phyloP scores from a whole-genome alignment of 2,329 filamentous ascomycete species.

The Calonectria hawksworthii region DNA sequence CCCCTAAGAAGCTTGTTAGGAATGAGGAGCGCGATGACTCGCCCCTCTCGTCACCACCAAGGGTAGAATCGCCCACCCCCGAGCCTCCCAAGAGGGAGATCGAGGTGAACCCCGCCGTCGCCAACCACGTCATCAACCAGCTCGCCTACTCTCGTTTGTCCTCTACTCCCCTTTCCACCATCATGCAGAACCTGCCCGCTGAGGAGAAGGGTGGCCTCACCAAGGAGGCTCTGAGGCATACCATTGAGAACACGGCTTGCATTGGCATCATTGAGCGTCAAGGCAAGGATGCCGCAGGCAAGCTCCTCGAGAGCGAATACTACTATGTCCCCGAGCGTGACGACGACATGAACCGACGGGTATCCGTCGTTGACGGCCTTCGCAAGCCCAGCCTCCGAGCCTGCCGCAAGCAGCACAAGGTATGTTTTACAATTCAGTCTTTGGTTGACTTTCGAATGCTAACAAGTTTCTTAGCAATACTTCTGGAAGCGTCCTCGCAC shows the following conservation, averaged over 20 bases:
- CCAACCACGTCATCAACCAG: conserved; percentile 94
- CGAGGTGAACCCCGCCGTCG: conserved; percentile 63
- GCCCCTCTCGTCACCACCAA: conserved; percentile 45
- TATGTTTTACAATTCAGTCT: conserved; percentile 59
- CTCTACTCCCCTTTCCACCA: conserved; percentile 90
- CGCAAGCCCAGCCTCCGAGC: conserved; percentile 90
- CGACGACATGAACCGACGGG: conserved; percentile 80
- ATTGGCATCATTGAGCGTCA: conserved; percentile 90
- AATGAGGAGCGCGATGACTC: conserved; percentile 34
- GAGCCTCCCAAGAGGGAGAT: conserved; percentile 41
- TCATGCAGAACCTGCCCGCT: conserved; percentile 86
- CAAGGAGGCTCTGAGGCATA: conserved; percentile 74
- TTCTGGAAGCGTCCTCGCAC: conserved; percentile 77
- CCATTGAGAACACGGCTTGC: conserved; percentile 82
- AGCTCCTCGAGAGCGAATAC: conserved; percentile 94
- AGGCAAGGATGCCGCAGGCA: conserved; percentile 96
- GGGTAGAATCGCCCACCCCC: conserved; percentile 38
- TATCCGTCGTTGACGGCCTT: conserved; percentile 87
- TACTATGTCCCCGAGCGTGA: conserved; percentile 96
- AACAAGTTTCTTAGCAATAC: conserved; percentile 69
- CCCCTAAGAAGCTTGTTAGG: conserved; percentile 39
- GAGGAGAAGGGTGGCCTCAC: conserved; percentile 72
- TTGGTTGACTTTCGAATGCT: conserved; percentile 11
- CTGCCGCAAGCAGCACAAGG: conserved; percentile 98
- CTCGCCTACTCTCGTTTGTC: conserved; percentile 94